A percentile compares a stretch with the other conserved stretches of the same genome.
Evolutionary conservation across 805 yeast genomes (phyloP).

Genomic region (Kodamaea nitidulidarum): DNA sequence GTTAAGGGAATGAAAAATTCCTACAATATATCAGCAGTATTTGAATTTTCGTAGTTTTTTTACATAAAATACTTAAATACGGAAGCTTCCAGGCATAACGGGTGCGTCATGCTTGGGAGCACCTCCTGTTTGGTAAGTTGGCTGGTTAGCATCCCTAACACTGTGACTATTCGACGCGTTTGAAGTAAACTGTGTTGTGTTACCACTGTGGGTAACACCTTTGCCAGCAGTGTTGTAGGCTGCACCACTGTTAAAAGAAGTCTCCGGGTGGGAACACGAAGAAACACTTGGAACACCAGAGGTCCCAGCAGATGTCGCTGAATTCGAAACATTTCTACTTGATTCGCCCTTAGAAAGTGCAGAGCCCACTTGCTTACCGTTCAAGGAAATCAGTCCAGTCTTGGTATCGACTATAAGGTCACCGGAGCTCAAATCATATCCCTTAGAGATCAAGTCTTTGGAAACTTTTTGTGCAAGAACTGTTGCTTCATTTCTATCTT

Average conservation of each 20-base stretch:
- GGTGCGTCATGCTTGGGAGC: background rate
- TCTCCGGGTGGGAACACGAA: too few relatives aligned
- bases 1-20: too few relatives aligned
- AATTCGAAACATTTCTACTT: too few relatives aligned
- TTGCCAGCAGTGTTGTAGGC: too few relatives aligned
- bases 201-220: too few relatives aligned
- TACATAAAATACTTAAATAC: background rate
- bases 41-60: background rate
- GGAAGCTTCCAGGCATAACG: constrained; percentile 6
- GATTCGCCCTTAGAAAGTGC: background rate
- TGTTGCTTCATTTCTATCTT: constrained; percentile 26
- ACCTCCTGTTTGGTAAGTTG: too few relatives aligned
- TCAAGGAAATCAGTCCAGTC: constrained; percentile 21
- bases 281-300: background rate
- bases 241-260: too few relatives aligned
- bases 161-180: too few relatives aligned
- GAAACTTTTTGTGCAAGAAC: constrained; percentile 30
- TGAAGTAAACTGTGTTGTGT: too few relatives aligned
- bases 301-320: background rate
- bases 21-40: too few relatives aligned
- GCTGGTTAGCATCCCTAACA: too few relatives aligned
- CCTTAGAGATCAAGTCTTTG: constrained; percentile 24
- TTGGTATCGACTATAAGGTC: constrained; percentile 28
- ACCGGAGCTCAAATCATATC: constrained; percentile 30
- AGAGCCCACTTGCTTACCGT: background rate